Conservation (phyloP, 1,284 basidiomycete genomes). For the Leccinum variabile region DNA sequence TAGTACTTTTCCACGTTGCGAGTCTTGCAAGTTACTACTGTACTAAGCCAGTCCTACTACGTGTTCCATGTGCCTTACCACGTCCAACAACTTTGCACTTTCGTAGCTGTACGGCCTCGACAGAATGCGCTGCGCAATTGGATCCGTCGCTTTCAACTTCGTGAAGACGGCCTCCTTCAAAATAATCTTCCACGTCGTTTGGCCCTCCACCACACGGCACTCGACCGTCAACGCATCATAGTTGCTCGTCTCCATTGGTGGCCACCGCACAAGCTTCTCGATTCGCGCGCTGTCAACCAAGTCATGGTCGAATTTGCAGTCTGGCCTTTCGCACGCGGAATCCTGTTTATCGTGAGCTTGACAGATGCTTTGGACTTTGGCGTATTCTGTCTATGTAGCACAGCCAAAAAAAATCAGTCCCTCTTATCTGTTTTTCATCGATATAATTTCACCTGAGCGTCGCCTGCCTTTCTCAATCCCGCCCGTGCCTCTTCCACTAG, state of each 20-base stretch:
- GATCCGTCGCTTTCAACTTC: slow-evolving; percentile 14
- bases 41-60: slow-evolving; percentile 6
- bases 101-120: slow-evolving; percentile 20
- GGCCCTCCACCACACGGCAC: slow-evolving; percentile 14
- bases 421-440: neutral
- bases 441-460: slow-evolving; percentile 8
- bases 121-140: slow-evolving; percentile 10
- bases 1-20: too few species aligned
- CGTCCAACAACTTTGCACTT: slow-evolving; percentile 14
- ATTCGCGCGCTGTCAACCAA: slow-evolving; percentile 16
- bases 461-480: slow-evolving; percentile 8
- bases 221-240: slow-evolving; percentile 13
- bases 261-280: slow-evolving; percentile 19
- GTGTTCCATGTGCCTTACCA: slow-evolving; percentile 18
- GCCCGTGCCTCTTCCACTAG: slow-evolving; percentile 10
- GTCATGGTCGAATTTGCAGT: slow-evolving; percentile 23
- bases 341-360: slow-evolving; percentile 11
- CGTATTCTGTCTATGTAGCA: slow-evolving; percentile 8
- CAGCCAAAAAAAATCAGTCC: neutral
- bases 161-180: slow-evolving; percentile 15
- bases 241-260: neutral
- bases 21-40: neutral
- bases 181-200: slow-evolving; percentile 16
- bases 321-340: slow-evolving; percentile 4
- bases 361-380: slow-evolving; percentile 18